phyloP scores from a whole-genome alignment of 2,329 filamentous ascomycete genomes.

The Aspergillus quadricinctus region DNA sequence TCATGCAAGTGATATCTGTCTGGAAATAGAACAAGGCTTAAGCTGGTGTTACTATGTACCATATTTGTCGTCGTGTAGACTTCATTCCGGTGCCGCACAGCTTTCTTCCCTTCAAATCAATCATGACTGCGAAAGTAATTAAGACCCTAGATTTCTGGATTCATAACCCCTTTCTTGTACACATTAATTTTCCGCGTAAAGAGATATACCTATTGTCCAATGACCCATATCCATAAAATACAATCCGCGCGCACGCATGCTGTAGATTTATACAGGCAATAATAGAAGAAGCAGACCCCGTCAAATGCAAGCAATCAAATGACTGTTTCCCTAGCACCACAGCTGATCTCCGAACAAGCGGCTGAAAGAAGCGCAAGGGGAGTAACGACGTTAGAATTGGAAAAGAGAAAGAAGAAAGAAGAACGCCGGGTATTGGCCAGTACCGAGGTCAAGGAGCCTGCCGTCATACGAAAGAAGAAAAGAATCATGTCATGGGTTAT shows the following conservation, averaged over 20 bases:
- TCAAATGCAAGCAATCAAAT: constrained; percentile 15
- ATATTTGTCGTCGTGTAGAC: not conserved
- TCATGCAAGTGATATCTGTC: constrained; percentile 25
- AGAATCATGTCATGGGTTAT: constrained; percentile 15
- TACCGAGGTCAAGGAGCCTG: not conserved
- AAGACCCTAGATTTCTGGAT: not conserved
- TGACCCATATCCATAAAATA: constrained; percentile 1
- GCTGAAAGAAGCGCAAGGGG: not conserved
- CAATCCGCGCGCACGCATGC: not conserved
- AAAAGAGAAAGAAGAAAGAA: constrained; percentile 5
- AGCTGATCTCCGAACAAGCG: constrained; percentile 1
- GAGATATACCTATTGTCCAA: not conserved
- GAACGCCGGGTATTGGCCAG: constrained; percentile 1
- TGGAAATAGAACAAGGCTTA: not conserved
- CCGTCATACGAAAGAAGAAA: not conserved
- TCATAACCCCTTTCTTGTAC: not conserved
- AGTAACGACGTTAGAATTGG: not conserved
- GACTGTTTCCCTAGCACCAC: constrained; percentile 3
- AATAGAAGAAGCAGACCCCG: constrained; percentile 6
- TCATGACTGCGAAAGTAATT: not conserved
- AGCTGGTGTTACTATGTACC: not conserved
- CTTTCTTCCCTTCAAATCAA: not conserved
- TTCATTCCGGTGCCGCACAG: not conserved
- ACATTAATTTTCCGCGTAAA: not conserved
- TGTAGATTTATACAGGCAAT: not conserved